Base-by-base conservation (phyloP, 768 basidiomycete genomes). In the Lactarius hengduanensis region DNA sequence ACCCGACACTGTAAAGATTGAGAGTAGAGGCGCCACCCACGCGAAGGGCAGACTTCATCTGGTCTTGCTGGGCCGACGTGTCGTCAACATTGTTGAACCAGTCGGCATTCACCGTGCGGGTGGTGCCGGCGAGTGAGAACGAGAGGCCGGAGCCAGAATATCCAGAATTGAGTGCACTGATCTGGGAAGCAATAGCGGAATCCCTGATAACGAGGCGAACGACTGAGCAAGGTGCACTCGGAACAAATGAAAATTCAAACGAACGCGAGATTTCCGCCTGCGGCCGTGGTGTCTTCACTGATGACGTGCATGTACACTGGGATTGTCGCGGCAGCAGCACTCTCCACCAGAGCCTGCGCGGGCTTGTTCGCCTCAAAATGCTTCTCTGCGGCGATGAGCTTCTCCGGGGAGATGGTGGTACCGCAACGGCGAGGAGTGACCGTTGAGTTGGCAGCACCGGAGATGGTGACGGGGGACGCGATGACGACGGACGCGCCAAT, bases 1-100 rank as follows among this genome's bases (percentile, higher is more conserved):
- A 83, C 77, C 83, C 82, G 43, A 84, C 82, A 41, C 79, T 79
- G 76, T 84, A 84, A 59, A 84, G 77, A 66, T 84, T 85, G 64
- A 86, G 77, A 54, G 76, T 78, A 18, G 72, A 70, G 2, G 71
- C 75, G 32, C 72, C 76, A 56, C 84, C 83, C 59, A 75, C 50
- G 43, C 83, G 78, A 32, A 85, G 78, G 30, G 77, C 63, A 0
- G 56, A 72, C 78, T 85, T 85, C 83, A 85, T 85, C 10, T 74
- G 73, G 8, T 77, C 82, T 72, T 85, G 83, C 40, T 65, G 63
- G 11, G 64, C 59, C 28, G 58, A 30, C 45, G 41, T 41, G 16
- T 18, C 41, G 5, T 76, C 81, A 61, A 74, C 81, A 26, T 76
- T 75, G 71, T 76, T 78, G 77, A 82, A 85, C 84, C 83, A 85